phyloP scores from a whole-genome alignment of 2,329 filamentous ascomycete species.

The Sporothrix phasma region DNA sequence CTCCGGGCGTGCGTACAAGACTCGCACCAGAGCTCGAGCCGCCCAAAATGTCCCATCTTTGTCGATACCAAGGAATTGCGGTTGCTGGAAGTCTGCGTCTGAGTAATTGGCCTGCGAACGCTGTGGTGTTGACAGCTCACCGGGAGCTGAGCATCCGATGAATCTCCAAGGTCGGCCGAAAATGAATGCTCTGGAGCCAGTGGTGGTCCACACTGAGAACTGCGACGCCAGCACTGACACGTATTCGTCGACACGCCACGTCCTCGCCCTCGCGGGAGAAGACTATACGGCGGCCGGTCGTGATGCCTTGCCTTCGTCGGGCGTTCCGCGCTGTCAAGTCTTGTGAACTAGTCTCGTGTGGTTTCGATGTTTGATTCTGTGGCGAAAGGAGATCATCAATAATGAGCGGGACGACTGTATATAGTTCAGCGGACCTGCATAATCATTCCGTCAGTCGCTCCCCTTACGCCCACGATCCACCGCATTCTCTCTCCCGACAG shows the following conservation, averaged over 20 bases:
- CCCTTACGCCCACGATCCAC: too few species aligned
- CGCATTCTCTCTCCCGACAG: not conserved
- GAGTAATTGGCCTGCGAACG: not conserved
- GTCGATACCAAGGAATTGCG: not conserved
- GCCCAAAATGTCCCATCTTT: not conserved
- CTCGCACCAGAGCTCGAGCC: not conserved
- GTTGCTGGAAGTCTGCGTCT: not conserved
- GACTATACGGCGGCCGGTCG: not conserved
- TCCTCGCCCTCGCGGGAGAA: not conserved
- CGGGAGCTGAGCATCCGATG: not conserved
- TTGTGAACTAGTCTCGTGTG: too few species aligned
- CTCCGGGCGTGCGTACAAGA: not conserved
- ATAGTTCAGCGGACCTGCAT: too few species aligned
- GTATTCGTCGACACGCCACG: not conserved
- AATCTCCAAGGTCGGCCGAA: not conserved
- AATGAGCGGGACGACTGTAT: too few species aligned
- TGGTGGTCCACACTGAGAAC: not conserved
- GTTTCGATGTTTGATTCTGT: too few species aligned
- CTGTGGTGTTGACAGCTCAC: not conserved
- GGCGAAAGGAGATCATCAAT: not conserved
- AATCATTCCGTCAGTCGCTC: too few species aligned
- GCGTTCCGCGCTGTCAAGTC: not conserved
- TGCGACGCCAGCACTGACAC: not conserved
- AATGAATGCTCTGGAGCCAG: not conserved
- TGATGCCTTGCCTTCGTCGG: not conserved